Base-by-base conservation (phyloP, 2,329 filamentous ascomycete genomes). In the Cylindrodendrum hubeiense region DNA sequence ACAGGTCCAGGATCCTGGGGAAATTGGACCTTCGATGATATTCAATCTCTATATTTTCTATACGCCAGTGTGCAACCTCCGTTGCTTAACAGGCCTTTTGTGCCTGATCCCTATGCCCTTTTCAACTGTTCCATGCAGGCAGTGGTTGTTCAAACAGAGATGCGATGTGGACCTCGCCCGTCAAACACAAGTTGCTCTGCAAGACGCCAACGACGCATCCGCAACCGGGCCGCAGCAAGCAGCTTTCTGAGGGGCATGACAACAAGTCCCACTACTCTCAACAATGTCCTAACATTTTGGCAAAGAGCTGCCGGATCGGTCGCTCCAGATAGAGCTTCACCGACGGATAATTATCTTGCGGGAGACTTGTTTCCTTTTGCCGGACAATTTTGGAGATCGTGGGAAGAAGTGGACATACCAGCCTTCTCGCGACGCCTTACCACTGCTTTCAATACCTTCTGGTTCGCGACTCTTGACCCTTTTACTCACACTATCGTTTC, bases 401-500 rank as follows among this genome's bases (percentile, higher is more conserved):
- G 15, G 30, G 15, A 6, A 19, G n/a, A 7, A 22, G 33, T 9
- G n/a, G 51, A 12, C 62, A 59, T 60, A 39, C 15, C 7, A 41
- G 39, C 1, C 28, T 58, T 65, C 4, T 67, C 65, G 1, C 44
- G 19, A 28, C 61, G 65, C 13, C 53, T 67, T n/a, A 65, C 65
- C 2, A 65, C 61, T 2, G 30, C 37, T 3, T 67, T 65, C 47
- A 67, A 67, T 30, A 67, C 61, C 4, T 67, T 49, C 9, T 65
- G 56, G 56, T 37, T 49, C 1, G 52, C 56, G 10, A 65, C 65
- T 5, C 4, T 67, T 5, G 54, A 60, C 3, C 56, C 52, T 33
- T 21, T 30, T 8, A 44, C 28, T 2, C 53, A 65, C 34, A 65
- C 39, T 3, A 49, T 21, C 33, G 33, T 12, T 47, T 33, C 37